Evolutionary conservation across 2,329 filamentous ascomycete species (phyloP).

Genomic region (Aspergillus sp.): DNA sequence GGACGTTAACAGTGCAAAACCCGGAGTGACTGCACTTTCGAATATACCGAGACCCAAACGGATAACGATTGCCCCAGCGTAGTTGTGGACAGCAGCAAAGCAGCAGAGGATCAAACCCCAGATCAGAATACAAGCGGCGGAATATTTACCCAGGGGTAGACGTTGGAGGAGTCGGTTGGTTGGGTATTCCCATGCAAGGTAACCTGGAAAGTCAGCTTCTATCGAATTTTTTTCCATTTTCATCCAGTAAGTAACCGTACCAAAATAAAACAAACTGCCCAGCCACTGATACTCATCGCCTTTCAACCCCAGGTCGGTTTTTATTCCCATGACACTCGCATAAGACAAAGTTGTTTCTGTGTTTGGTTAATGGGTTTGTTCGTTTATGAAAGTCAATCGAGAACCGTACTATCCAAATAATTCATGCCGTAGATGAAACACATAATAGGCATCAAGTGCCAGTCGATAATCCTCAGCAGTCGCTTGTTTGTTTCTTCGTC

Average conservation of each 20-base stretch:
- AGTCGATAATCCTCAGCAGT: conserved; percentile 59
- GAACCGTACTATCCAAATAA: conserved; percentile 46
- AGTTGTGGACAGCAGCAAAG: conserved; percentile 60
- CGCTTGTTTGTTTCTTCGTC: conserved; percentile 55
- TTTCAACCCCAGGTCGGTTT: conserved; percentile 39
- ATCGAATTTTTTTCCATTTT: neutral
- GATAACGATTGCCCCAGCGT: conserved; percentile 57
- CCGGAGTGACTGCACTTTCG: conserved; percentile 64
- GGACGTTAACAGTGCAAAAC: conserved; percentile 62
- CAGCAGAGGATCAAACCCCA: conserved; percentile 60
- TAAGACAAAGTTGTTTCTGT: conserved; percentile 48
- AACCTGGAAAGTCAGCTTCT: conserved; percentile 23
- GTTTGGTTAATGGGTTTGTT: neutral
- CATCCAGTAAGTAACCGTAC: conserved; percentile 17
- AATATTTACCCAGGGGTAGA: conserved; percentile 63
- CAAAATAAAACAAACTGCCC: conserved; percentile 49
- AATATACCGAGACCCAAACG: conserved; percentile 66
- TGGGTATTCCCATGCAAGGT: conserved; percentile 60
- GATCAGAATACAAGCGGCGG: conserved; percentile 58
- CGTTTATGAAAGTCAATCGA: neutral
- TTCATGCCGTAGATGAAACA: conserved; percentile 57
- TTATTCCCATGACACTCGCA: conserved; percentile 51
- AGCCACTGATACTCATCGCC: conserved; percentile 50
- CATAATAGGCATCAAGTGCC: conserved; percentile 57
- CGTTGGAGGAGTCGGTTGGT: conserved; percentile 61